Evolutionary conservation across 2,329 filamentous ascomycete species (phyloP), one percentile per base, ranked within the genome.

Genomic region (Aspergillus clavatus): DNA sequence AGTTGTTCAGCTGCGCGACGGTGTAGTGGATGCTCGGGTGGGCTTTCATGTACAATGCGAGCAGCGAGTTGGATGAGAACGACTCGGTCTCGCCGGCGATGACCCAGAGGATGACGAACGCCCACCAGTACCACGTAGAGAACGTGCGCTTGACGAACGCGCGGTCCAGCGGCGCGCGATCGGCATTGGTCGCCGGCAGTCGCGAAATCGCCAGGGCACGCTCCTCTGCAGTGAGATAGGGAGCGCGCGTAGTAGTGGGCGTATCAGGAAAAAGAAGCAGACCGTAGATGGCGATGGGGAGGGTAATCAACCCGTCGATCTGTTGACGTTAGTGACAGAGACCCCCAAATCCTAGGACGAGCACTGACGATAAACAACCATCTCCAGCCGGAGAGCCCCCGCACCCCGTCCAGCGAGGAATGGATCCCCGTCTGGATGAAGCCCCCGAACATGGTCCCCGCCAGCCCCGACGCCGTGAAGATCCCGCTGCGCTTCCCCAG

Each of bases 11-110:
- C 47, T 78, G 72, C 1, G 73, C 55, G 1, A 79, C 63, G 3
- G 69, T 67, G 51, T 77, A 78, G 14, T 64, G 63, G 1, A 64
- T 68, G 0, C 64, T 71, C 0, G 71, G 69, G 42, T 75, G 69
- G 0, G 67, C 58, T 46, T 74, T 73, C 70, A 78, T 71, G 50
- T 76, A 79, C 1, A 80, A 53, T 0, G 71, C 66, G 0, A 79
- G 56, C 2, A 87, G 70, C 0, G 79, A 71, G 61, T 88, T 87
- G 16, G 77, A 75, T 42, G 77, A 80, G 62, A 87, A 87, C 0
- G 81, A 84, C 60, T 89, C 84, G 0, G 81, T 83, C 58, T 87
- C 82, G 23, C 83, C 82, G 0, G 83, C 83, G 31, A 88, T 80
- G 51, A 84, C 77, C 65, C 64, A 68, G 5, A 68, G 54, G 28